Base-by-base conservation (phyloP, 495 filamentous ascomycete genomes). In the Hypoxylon intermedium region DNA sequence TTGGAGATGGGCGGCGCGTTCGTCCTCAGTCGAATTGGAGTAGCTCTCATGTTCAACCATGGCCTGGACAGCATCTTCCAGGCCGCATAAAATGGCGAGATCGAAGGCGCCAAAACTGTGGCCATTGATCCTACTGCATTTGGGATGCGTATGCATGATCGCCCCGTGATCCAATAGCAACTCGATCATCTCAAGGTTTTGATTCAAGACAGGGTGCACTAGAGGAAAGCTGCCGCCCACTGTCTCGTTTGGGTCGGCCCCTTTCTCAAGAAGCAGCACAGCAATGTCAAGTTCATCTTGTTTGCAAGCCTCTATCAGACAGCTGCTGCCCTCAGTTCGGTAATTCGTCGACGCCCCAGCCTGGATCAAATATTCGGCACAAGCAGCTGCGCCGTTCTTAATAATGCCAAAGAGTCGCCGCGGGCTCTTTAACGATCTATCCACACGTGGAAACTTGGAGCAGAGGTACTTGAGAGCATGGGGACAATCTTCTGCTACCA, bases 101-200 rank as follows among this genome's bases (percentile, higher is more conserved):
- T 61, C 51, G 13, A 65, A 46, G 5, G 53, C 18, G 3, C 45
- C 57, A 13, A 30, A 28, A 13, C 1, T n/a, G n/a, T 18, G 37
- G 2, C n/a, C 51, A 34, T 45, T 18, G 28, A 16, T 26, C 5
- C 19, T 26, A 2, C 12, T 13, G 20, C 51, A 20, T 2, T 50
- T 5, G 3, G 49, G 31, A 12, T 54, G 16, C 3, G 9, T 16
- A 47, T 65, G 56, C 31, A 62, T 53, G 26, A 20, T 34, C 12
- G 47, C 63, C n/a, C 63, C 63, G 37, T 57, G 21, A 11, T 66
- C 52, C 6, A 66, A 23, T 1, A 66, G 47, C 6, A 62, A 9
- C 3, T 15, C 7, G 9, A 66, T 5, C 26, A 58, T 43, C 5
- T 0, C 5, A 5, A 9, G 0, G 12, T 62, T n/a, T 9, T 16